Evolutionary conservation across 768 basidiomycete genomes (phyloP).

Genomic region (Hygrophoropsis aurantiaca): DNA sequence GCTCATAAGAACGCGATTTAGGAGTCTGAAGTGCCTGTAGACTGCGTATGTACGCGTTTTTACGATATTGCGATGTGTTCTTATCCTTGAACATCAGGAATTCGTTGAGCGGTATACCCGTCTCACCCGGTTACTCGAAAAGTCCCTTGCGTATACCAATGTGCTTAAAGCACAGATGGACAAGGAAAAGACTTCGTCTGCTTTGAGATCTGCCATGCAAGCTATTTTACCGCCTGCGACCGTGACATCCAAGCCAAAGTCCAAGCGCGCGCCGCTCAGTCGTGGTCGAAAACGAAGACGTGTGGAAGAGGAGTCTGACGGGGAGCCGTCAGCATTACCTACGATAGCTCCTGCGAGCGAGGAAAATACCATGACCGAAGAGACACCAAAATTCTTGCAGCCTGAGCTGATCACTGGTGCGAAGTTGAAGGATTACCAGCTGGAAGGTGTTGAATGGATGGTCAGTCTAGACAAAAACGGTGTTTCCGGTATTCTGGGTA

Average conservation of each 20-base stretch:
- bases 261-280: conserved; percentile 4
- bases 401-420: conserved; percentile 82
- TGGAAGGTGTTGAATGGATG: conserved; percentile 97
- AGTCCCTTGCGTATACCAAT: conserved; percentile 72
- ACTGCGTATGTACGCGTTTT: conserved; percentile 12
- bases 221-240: conserved; percentile 8
- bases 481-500: conserved; percentile 77
- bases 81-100: conserved; percentile 35
- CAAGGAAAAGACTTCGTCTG: conserved; percentile 39
- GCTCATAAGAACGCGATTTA: too few species aligned
- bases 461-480: conserved; percentile 83
- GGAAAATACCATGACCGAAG: background rate
- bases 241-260: conserved; percentile 6
- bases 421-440: conserved; percentile 84
- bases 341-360: background rate
- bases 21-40: conserved; percentile 11
- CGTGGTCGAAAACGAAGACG: conserved; percentile 11
- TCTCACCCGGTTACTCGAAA: conserved; percentile 69
- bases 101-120: conserved; percentile 48
- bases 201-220: conserved; percentile 27
- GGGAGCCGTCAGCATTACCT: conserved; percentile 18
- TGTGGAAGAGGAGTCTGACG: conserved; percentile 13
- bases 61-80: background rate
- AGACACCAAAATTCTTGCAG: conserved; percentile 56
- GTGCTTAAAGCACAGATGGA: conserved; percentile 78